phyloP scores from a whole-genome alignment of 2,329 filamentous ascomycete genomes.

The Lachnellula arida region DNA sequence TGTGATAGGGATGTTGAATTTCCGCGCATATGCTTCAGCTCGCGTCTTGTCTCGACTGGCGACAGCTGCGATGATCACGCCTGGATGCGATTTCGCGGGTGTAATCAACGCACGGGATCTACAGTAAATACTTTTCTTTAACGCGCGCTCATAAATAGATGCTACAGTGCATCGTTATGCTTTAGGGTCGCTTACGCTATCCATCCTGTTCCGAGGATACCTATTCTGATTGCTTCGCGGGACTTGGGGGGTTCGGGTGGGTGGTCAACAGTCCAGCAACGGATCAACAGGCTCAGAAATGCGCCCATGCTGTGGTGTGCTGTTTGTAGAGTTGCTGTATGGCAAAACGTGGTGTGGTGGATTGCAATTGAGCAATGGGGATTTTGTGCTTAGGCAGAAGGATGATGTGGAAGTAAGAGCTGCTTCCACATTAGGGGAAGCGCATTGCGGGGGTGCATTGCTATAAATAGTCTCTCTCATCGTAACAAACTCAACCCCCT shows the following conservation, averaged over 20 bases:
- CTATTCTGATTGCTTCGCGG: conserved; percentile 30
- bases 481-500: too few species aligned
- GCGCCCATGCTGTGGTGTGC: background rate
- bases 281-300: background rate
- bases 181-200: conserved; percentile 28
- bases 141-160: background rate
- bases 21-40: conserved; percentile 47
- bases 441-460: too few species aligned
- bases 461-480: too few species aligned
- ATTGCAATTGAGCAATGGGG: too few species aligned
- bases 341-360: too few species aligned
- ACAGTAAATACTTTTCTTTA: background rate
- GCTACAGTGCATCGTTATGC: background rate
- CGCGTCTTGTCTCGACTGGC: conserved; percentile 45
- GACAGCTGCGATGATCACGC: conserved; percentile 48
- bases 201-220: conserved; percentile 33
- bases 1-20: conserved; percentile 46
- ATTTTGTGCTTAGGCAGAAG: too few species aligned
- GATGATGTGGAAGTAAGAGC: too few species aligned
- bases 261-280: conserved; percentile 7
- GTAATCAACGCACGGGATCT: conserved; percentile 41
- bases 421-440: too few species aligned
- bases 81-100: conserved; percentile 48
- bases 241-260: conserved; percentile 14
- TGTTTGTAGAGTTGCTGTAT: too few species aligned